Base-by-base conservation (phyloP, 2,329 filamentous ascomycete species). In the Huntiella savannae region DNA sequence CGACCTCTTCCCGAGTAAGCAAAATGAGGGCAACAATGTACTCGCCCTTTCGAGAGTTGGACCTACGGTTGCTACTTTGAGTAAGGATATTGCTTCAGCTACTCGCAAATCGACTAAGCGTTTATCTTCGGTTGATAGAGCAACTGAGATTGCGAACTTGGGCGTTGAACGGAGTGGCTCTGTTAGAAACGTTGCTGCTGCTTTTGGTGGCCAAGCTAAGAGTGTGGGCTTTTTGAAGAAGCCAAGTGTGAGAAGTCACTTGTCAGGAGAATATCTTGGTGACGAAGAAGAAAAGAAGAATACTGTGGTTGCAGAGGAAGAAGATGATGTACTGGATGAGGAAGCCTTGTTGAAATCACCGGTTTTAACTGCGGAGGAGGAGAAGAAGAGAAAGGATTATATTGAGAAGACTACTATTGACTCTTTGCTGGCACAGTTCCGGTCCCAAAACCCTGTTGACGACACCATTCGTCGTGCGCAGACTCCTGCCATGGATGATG, bases 111-210 rank as follows among this genome's bases (percentile, higher is more conserved):
- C 43, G 8, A 47, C 17, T 13, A 44, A 42, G 45, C 40, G 48
- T 3, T 36, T 44, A 33, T 50, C 48, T 10, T 47, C 36, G 8
- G 19, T 47, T 11, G 11, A n/a, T 16, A 44, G 48, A 28, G 49
- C 46, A 5, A 15, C 28, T 16, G 43, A 50, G 43, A 53, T 44
- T 50, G 57, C 51, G 47, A 53, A 51, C 51, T 57, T 50, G 48
- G 56, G 51, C 45, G 55, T 52, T 46, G 56, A 54, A 8, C 47
- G 53, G 35, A 38, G 42, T 2, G 60, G 59, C 12, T 59, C 58
- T 16, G 58, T 60, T 13, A 54, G 60, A n/a, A 53, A 59, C 32
- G 53, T 63, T 39, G 56, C 59, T 28, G 56, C 62, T 46, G 61
- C 58, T 48, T 59, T 60, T 50, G 58, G 56, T 15, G 57, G 50